These are phyloP conservation scores for Diaporthe citrichinensis DNA, from an alignment of 2,329 filamentous ascomycete species.

Conservation along the genomic window DNA sequence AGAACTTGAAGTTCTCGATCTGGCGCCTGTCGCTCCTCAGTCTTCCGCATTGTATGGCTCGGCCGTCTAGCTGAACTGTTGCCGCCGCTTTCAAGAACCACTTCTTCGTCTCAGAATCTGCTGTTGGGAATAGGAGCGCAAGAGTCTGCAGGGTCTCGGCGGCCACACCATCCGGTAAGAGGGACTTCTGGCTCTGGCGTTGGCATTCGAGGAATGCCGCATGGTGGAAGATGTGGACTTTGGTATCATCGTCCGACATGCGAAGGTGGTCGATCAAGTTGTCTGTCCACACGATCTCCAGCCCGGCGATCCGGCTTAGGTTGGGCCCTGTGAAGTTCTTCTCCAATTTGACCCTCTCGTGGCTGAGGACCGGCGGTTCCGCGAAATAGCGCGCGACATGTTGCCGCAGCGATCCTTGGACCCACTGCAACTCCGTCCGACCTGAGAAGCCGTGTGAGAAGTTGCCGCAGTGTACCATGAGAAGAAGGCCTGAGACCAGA, in stretches of 20 bases:
- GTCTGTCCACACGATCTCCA: conserved; percentile 54
- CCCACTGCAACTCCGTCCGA: conserved; percentile 6
- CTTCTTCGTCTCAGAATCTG: conserved; percentile 42
- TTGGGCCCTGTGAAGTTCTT: conserved; percentile 46
- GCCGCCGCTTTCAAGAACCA: conserved; percentile 36
- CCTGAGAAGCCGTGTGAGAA: conserved; percentile 27
- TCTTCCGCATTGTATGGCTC: conserved; percentile 47
- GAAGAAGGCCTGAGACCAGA: conserved; percentile 4
- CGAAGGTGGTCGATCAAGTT: conserved; percentile 59
- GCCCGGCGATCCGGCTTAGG: conserved; percentile 52
- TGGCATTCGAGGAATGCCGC: conserved; percentile 53
- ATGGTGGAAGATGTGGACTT: conserved; percentile 57
- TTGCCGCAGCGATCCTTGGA: background rate
- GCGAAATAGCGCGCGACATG: conserved; percentile 14
- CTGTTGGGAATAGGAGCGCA: conserved; percentile 53
- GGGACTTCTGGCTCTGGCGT: conserved; percentile 41
- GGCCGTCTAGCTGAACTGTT: conserved; percentile 49
- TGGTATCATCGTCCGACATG: conserved; percentile 55
- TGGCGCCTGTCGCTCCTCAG: conserved; percentile 52
- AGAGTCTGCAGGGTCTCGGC: conserved; percentile 56
- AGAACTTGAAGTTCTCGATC: conserved; percentile 54
- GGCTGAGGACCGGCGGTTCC: background rate
- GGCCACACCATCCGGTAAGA: conserved; percentile 50
- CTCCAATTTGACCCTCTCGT: conserved; percentile 42
- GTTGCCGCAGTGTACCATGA: conserved; percentile 23